phyloP scores from a whole-genome alignment of 192 early-diverging fungal species.

The Coemansia sp. region DNA sequence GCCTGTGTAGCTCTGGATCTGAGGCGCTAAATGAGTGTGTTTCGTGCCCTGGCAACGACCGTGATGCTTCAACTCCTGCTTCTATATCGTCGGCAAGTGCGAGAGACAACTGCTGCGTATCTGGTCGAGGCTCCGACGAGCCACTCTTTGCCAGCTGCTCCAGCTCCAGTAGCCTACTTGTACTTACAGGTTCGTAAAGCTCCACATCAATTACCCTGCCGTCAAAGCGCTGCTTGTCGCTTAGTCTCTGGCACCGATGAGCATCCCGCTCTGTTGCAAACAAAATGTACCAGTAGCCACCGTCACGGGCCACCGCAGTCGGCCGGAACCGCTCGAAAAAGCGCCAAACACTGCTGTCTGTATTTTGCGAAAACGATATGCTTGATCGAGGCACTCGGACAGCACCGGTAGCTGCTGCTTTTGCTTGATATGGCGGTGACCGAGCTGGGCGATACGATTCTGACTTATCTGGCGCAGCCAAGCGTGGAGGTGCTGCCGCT shows the following conservation, averaged over 20 bases:
- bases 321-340: constrained; percentile 50
- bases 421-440: not conserved
- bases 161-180: constrained; percentile 18
- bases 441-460: not conserved
- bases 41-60: constrained; percentile 21
- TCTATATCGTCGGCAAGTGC: not conserved
- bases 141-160: constrained; percentile 11
- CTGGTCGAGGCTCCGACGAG: not conserved
- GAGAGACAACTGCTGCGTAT: not conserved
- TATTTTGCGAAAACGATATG: constrained; percentile 47
- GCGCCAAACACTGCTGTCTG: constrained; percentile 25
- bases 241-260: constrained; percentile 46
- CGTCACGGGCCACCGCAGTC: constrained; percentile 24
- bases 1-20: constrained; percentile 26
- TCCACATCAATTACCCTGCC: constrained; percentile 50
- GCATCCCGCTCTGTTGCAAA: constrained; percentile 50
- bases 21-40: constrained; percentile 10
- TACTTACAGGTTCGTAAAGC: constrained; percentile 30
- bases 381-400: constrained; percentile 45
- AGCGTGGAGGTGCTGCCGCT: not conserved
- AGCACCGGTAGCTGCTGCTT: constrained; percentile 7
- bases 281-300: constrained; percentile 50
- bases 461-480: not conserved
- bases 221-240: constrained; percentile 38
- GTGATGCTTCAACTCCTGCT: not conserved